Base-by-base conservation (phyloP, 352 stramenopile species). In the Globisporangium canariense region DNA sequence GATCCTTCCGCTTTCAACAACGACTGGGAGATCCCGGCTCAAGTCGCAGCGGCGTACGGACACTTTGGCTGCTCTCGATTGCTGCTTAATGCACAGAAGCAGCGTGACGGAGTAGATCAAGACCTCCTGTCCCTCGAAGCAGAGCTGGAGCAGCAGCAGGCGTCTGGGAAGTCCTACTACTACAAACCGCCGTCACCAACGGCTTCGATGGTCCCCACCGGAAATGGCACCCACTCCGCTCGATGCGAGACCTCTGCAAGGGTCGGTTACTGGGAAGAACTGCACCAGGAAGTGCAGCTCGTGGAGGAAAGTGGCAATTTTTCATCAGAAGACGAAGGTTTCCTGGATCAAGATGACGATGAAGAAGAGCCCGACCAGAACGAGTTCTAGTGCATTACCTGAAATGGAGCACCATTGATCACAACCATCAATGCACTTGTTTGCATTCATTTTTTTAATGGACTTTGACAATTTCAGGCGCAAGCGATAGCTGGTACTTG, bases 251-350 rank as follows among this genome's bases (percentile, higher is more conserved):
- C 25, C 7, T 49, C 5, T 16, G 13, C 8, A 7, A 45, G 59
- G 58, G 64, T 65, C 10, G 65, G 64, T 18, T 86, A 90, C 67
- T 90, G 83, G 83, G 78, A 86, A 50, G 79, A 90, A 60, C 63
- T 92, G 38, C 81, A 90, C 36, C 76, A 85, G 62, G 74, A 86
- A 41, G 73, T 90, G 59, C 69, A 90, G 64, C 75, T 90, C 28
- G 81, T 92, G n/a, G 83, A 92, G 43, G 83, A 92, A 52, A 85
- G 74, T 57, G 81, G 81, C 1, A 71, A 75, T 11, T 92, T 89
- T 50, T 92, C 83, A 14, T 92, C 83, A 0, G 79, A 90, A 60
- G 82, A 89, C 55, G 81, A 91, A 49, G 65, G 61, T 0, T 66
- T 67, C 14, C 50, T 63, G 11, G 47, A 53, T 32, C 34, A 34